Conservation (phyloP, 768 basidiomycete genomes). For the Lentinula aciculospora region DNA sequence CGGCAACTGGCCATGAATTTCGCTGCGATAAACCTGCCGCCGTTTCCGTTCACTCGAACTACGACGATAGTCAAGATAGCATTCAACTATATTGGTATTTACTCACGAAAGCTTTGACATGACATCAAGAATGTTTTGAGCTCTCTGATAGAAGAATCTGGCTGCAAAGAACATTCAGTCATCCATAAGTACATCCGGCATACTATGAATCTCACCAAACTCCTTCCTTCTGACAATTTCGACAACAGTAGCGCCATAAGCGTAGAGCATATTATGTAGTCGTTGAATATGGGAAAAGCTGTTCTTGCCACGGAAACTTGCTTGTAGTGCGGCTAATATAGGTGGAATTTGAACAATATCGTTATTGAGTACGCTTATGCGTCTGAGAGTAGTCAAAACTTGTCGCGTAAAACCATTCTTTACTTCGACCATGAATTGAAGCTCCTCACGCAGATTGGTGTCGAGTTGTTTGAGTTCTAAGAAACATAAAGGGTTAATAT, state of each 20-base stretch:
- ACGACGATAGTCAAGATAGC: conserved; percentile 2
- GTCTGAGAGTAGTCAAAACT: conserved; percentile 60
- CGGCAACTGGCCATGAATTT: conserved; percentile 81
- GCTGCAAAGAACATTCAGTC: conserved; percentile 31
- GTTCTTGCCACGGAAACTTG: conserved; percentile 67
- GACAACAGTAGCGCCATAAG: conserved; percentile 85
- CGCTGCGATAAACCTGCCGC: conserved; percentile 78
- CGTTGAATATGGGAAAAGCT: conserved; percentile 90
- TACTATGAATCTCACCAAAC: conserved; percentile 52
- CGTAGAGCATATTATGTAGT: conserved; percentile 85
- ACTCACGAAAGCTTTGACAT: conserved; percentile 85
- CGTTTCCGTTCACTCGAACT: conserved; percentile 78
- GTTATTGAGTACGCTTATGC: conserved; percentile 76
- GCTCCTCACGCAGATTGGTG: conserved; percentile 52
- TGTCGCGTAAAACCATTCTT: conserved; percentile 73
- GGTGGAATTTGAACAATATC: conserved; percentile 73
- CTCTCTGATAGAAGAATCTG: conserved; percentile 75
- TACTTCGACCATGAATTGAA: conserved; percentile 33
- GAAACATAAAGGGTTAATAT: not conserved
- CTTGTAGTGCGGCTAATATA: conserved; percentile 58
- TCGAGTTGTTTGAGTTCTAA: conserved; percentile 65
- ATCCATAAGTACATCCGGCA: not conserved
- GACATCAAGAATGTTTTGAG: conserved; percentile 75
- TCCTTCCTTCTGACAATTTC: conserved; percentile 91
- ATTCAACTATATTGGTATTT: not conserved